phyloP scores from a whole-genome alignment of 768 basidiomycete species.

The Boletus rex-veris region DNA sequence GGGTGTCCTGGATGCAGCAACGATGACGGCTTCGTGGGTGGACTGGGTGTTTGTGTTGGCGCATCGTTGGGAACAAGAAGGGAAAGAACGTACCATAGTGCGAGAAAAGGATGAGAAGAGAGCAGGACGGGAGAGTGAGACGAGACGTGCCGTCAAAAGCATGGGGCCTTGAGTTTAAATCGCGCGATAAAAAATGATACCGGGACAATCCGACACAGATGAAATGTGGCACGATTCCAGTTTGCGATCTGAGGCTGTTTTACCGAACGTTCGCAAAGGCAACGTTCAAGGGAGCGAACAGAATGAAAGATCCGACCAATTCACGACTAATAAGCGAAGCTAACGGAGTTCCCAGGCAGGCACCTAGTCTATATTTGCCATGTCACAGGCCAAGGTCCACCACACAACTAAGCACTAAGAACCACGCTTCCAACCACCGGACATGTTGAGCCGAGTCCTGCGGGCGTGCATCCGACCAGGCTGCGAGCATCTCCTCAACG shows the following conservation, averaged over 20 bases:
- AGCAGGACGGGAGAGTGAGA: conserved; percentile 37
- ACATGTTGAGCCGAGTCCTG: conserved; percentile 15
- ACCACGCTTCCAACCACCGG: conserved; percentile 71
- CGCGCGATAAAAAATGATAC: conserved; percentile 5
- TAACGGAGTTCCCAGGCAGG: not conserved
- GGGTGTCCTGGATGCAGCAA: conserved; percentile 90
- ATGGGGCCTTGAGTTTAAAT: conserved; percentile 29
- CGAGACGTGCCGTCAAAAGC: conserved; percentile 42
- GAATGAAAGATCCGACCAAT: conserved; percentile 6
- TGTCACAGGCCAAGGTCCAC: conserved; percentile 45
- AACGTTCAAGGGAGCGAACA: not conserved
- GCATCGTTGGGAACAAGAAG: not conserved
- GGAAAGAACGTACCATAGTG: conserved; percentile 45
- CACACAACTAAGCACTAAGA: conserved; percentile 65
- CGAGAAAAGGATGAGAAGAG: conserved; percentile 36
- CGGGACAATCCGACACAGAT: conserved; percentile 20
- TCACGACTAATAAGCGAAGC: not conserved
- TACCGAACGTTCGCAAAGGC: not conserved
- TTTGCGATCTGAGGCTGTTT: not conserved
- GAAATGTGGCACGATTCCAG: not conserved
- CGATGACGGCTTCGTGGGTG: conserved; percentile 85
- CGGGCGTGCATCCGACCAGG: conserved; percentile 21
- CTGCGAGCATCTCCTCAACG: conserved; percentile 65
- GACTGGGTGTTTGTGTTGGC: conserved; percentile 21
- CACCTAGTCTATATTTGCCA: not conserved